A percentile compares a stretch with the other conserved stretches of the same genome.
These are phyloP conservation scores for Eimeria tenella DNA, from an alignment of 169 alveolate genomes.

Conservation along the genomic window DNA sequence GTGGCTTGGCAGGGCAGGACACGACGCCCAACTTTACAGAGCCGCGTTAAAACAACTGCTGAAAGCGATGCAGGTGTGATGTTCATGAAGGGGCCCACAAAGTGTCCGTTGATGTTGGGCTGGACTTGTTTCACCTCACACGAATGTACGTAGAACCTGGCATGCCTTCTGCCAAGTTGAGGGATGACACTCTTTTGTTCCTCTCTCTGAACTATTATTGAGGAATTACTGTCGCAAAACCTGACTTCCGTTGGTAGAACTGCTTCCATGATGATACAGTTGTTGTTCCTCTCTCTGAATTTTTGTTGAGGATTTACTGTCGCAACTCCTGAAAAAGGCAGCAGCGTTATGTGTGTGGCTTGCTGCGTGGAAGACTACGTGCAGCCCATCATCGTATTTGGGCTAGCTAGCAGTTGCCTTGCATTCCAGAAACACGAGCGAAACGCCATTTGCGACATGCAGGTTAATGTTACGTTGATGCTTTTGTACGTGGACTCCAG, in stretches of 20 bases:
- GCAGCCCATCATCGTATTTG: neutral
- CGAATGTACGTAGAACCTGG: neutral
- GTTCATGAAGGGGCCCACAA: neutral
- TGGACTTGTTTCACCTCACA: constrained; percentile 24
- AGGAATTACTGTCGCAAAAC: constrained; percentile 59
- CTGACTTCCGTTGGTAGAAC: constrained; percentile 3
- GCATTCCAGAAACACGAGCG: no score
- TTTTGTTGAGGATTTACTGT: constrained; percentile 30
- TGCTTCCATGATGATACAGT: neutral
- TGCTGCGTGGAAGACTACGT: neutral
- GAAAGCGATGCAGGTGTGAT: constrained; percentile 46
- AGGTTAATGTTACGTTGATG: no score
- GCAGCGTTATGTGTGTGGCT: neutral
- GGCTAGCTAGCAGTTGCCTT: no score
- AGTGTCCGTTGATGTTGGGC: constrained; percentile 5
- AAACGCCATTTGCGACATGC: no score
- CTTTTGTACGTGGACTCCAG: no score
- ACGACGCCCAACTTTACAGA: neutral
- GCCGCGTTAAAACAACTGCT: constrained; percentile 69
- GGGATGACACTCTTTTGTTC: constrained; percentile 55
- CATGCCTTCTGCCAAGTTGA: neutral
- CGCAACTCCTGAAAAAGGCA: constrained; percentile 6
- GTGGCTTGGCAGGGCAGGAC: neutral
- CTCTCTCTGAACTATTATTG: constrained; percentile 40
- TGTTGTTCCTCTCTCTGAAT: constrained; percentile 59